A percentile compares a stretch with the other conserved stretches of the same genome.
These are phyloP conservation scores for Erythrophleum fordii DNA, from an alignment of 306 rosid species.

Conservation along the genomic window DNA sequence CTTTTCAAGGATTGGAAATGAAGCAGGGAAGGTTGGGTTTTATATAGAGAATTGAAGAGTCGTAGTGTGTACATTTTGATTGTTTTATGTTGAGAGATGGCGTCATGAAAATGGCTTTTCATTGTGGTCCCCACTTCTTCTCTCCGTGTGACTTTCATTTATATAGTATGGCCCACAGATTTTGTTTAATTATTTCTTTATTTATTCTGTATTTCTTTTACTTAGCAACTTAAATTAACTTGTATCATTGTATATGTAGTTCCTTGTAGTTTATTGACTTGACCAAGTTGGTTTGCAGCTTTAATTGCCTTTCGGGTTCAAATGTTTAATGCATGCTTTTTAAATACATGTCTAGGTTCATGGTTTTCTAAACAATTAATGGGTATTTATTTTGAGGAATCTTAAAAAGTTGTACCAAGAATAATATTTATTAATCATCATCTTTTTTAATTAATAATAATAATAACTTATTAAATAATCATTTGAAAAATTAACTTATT, in stretches of 20 bases:
- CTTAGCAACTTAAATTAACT: no score
- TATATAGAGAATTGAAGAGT: conserved; percentile 8
- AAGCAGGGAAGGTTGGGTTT: conserved; percentile 31
- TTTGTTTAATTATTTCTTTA: background rate
- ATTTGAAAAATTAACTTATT: no score
- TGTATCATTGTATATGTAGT: background rate
- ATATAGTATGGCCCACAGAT: background rate
- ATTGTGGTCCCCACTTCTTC: background rate
- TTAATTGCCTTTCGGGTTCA: background rate
- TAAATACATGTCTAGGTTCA: background rate
- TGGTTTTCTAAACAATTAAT: background rate
- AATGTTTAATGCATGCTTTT: background rate
- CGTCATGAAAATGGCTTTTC: conserved; percentile 9
- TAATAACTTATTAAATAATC: no score
- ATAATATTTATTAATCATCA: no score
- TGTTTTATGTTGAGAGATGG: conserved; percentile 12
- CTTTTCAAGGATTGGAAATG: background rate
- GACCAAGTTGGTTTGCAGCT: background rate
- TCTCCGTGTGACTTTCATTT: no score
- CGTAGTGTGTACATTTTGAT: conserved; percentile 49
- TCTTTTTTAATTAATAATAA: no score
- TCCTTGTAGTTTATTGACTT: background rate
- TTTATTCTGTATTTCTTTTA: background rate
- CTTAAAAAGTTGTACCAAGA: background rate
- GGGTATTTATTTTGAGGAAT: background rate